Conservation (phyloP, 2,329 filamentous ascomycete species). For the Exophiala bonariae region DNA sequence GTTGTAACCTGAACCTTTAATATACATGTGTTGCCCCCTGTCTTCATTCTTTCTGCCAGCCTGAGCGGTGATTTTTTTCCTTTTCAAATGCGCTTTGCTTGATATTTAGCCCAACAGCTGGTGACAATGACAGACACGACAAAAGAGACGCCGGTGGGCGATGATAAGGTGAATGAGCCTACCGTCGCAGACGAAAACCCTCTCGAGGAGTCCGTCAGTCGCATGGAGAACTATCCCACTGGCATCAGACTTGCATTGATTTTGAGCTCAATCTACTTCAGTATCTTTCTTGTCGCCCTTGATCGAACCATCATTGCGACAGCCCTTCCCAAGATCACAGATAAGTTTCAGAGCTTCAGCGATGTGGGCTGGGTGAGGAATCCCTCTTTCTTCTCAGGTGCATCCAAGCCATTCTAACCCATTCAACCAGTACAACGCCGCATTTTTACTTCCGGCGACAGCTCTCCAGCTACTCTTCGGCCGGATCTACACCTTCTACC, state of each 20-base stretch:
- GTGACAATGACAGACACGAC: no score
- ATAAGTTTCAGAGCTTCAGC: slow-evolving; percentile 38
- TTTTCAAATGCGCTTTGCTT: no score
- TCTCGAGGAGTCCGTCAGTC: slow-evolving; percentile 3
- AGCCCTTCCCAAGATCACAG: slow-evolving; percentile 25
- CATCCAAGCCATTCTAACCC: neutral
- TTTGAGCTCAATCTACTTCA: slow-evolving; percentile 3
- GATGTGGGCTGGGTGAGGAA: slow-evolving; percentile 40
- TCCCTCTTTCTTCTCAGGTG: slow-evolving; percentile 27
- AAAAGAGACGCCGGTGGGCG: no score
- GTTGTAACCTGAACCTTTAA: no score
- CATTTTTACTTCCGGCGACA: slow-evolving; percentile 46
- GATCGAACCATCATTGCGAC: slow-evolving; percentile 29
- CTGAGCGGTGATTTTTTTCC: no score
- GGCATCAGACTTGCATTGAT: slow-evolving; percentile 3
- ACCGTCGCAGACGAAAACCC: neutral
- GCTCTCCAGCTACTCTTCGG: slow-evolving; percentile 48
- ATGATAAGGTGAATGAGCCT: no score
- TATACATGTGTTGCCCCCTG: no score
- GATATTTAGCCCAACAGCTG: no score
- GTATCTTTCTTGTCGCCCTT: slow-evolving; percentile 2
- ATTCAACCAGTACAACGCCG: slow-evolving; percentile 29
- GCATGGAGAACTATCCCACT: slow-evolving; percentile 6
- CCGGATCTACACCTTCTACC: slow-evolving; percentile 47
- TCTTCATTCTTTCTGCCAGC: no score